Conservation (phyloP, 192 early-diverging fungal genomes). For the Pilobolus umbonatus region DNA sequence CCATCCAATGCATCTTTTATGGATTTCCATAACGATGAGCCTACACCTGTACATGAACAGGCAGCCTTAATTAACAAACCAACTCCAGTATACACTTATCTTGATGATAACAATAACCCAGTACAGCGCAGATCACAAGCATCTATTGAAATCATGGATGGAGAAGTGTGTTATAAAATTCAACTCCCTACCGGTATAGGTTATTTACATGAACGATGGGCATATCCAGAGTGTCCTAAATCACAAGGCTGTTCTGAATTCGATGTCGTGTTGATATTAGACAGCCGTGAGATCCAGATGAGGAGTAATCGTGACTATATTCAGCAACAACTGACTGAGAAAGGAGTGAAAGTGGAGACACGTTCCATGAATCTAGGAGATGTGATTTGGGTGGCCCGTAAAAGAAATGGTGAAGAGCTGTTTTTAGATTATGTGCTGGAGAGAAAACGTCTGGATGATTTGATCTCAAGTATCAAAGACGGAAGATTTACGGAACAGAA, state of each 20-base stretch:
- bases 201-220: no score
- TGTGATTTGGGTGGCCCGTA: constrained; percentile 80
- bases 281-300: constrained; percentile 76
- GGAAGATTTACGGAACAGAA: constrained; percentile 93
- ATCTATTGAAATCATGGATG: no score
- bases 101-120: no score
- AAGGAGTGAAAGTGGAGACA: constrained; percentile 51
- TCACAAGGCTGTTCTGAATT: constrained; percentile 40
- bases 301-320: constrained; percentile 69
- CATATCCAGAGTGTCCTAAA: neutral
- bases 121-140: no score
- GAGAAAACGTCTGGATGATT: constrained; percentile 92
- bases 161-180: no score
- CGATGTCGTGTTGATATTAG: constrained; percentile 71
- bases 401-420: constrained; percentile 47
- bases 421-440: constrained; percentile 86
- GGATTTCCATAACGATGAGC: no score
- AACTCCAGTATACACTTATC: no score
- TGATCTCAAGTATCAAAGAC: constrained; percentile 88
- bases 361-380: constrained; percentile 80
- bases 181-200: no score
- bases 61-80: no score
- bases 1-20: no score
- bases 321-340: constrained; percentile 53
- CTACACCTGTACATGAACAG: no score